Base-by-base conservation (phyloP, 2,329 filamentous ascomycete species). In the Cercospora citrullina region DNA sequence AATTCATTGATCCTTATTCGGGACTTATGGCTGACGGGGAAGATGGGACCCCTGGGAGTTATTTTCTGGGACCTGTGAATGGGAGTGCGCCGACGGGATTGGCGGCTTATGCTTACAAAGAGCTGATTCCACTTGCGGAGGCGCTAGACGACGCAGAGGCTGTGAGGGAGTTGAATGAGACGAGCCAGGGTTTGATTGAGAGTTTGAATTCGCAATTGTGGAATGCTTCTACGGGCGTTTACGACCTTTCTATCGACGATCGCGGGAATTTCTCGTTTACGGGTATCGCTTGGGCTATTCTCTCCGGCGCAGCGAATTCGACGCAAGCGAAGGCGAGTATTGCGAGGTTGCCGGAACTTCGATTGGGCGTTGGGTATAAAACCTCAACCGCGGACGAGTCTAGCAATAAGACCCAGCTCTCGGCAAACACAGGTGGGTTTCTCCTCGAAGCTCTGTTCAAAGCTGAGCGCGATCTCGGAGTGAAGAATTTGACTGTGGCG, bases 351-450 rank as follows among this genome's bases (percentile, higher is more conserved):
- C 60, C 72, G 5, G 23, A 71, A 1, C 72, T 82, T 2, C 72
- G 72, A 5, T 73, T 79, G n/a, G 76, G 76, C 1, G 71, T 76
- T 1, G 80, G 80, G 2, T 82, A 80, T 69, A 81, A 79, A 63
- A 76, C 76, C n/a, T 65, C 67, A 8, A 74, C 72, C 7, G 68
- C 63, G 21, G 71, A 74, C 7, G 62, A 72, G 1, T 67, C 70
- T 10, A 75, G 71, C 1, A 66, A 73, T 1, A 79, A 83, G 36
- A 72, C 69, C 2, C 36, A 73, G 21, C 65, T 77, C 12, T 83
- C 81, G 3, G 82, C 84, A 10, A 84, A 84, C 71, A 84, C 81
- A 26, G 81, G 78, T 12, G 81, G 81, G 1, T 83, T 84, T 68
- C 73, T 84, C 2, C 77, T 84, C 4, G 72, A 78, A 48, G 77